phyloP scores from a whole-genome alignment of 306 rosid species.

The Oemleria cerasiformis region DNA sequence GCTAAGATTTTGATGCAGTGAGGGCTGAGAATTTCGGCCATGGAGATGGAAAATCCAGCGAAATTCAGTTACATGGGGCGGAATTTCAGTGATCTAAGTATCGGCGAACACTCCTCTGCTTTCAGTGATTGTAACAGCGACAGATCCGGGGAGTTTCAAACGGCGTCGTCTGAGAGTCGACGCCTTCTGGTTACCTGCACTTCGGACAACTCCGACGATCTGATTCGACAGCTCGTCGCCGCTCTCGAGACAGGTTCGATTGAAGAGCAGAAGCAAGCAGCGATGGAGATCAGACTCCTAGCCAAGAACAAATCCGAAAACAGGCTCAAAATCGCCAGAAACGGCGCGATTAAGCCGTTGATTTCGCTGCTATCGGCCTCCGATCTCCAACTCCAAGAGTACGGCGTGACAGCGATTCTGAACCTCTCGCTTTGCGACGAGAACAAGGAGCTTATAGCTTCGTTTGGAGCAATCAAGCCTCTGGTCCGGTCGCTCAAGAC shows the following conservation, averaged over 20 bases:
- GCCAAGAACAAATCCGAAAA: conserved; percentile 85
- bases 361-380: conserved; percentile 57
- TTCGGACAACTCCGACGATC: conserved; percentile 76
- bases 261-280: conserved; percentile 90
- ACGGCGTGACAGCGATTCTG: conserved; percentile 91
- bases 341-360: conserved; percentile 82
- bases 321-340: conserved; percentile 66
- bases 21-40: conserved; percentile 7
- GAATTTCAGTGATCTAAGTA: conserved; percentile 48
- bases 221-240: conserved; percentile 67
- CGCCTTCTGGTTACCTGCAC: conserved; percentile 60
- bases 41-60: conserved; percentile 51
- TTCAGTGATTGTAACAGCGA: conserved; percentile 97
- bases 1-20: conserved; percentile 14
- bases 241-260: conserved; percentile 63
- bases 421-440: conserved; percentile 92
- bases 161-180: conserved; percentile 62
- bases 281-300: conserved; percentile 86
- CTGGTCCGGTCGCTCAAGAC: conserved; percentile 58
- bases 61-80: conserved; percentile 52
- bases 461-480: conserved; percentile 77
- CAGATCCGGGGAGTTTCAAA: conserved; percentile 83
- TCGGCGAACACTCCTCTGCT: conserved; percentile 60
- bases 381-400: conserved; percentile 85
- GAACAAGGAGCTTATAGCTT: conserved; percentile 74